Base-by-base conservation (phyloP, 345 rosid genomes). In the Raphanus sativus region DNA sequence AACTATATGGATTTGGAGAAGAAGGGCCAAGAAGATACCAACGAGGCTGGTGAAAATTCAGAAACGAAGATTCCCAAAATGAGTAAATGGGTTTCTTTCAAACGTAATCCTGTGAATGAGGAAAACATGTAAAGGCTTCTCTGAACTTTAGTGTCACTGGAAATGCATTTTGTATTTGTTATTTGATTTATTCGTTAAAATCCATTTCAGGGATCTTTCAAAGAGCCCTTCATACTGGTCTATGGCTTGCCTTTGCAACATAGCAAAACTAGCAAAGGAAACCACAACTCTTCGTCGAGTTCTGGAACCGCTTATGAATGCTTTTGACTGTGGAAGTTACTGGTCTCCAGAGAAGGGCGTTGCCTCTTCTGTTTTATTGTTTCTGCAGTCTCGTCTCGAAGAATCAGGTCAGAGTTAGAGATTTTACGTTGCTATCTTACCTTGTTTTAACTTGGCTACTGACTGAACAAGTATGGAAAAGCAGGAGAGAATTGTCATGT, bases 171-270 rank as follows among this genome's bases (percentile, higher is more conserved):
- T 78, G 36, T 81, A 42, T 73, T 58, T 38, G 58, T 69, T 61
- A 28, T 74, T 77, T 80, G 12, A 75, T 73, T 69, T 69, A n/a
- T 65, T 66, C 59, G 8, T 33, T 26, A 50, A n/a, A 58, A 77
- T 63, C 54, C 62, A 62, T 70, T 36, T 36, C 81, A 89, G 98
- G 83, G 93, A 89, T 84, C 77, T 83, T 74, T 87, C 90, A 48
- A 86, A 82, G 85, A 83, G 83, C 83, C 98, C 97, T 40, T 87
- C 90, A 67, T 89, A 89, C 83, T 91, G 98, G 98, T 88, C 98
- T 30, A 85, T 87, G 81, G 85, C 87, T 81, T 87, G 94, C 84
- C 86, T 94, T 64, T 74, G 80, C 55, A 91, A 90, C 74, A 89
- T 91, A 77, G 97, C 97, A 69, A 80, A 81, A 75, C 75, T 91